Evolutionary conservation across 164 flowering plant genomes (phyloP), one percentile per base, ranked within the genome.

Genomic region (Aristolochia fimbriata): DNA sequence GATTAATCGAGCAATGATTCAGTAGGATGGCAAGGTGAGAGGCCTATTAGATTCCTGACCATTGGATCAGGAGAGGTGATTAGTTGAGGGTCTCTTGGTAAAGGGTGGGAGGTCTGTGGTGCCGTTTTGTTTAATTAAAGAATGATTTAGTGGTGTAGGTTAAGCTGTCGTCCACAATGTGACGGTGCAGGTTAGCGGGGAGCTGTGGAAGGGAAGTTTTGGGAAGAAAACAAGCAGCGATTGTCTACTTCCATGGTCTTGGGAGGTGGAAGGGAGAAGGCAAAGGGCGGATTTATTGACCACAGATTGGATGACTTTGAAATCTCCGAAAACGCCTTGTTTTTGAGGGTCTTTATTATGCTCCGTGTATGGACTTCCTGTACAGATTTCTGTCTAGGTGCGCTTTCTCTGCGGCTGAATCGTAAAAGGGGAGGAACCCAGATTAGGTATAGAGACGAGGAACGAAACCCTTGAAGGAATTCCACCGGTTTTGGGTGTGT

Each of bases 241-340:
- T 33, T 15, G 30, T 21, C 49, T 15, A 30, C 22, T 73, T 68
- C 78, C 74, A 69, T 61, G 31, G 75, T 60, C 71, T 31, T 60
- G 56, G 72, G 75, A 49, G 61, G 71, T 66, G 54, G 58, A 61
- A 73, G 65, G 66, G 66, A 63, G 69, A 63, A 74, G 62, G 46
- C 70, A 62, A 59, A 61, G 57, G 54, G 67, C 49, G 70, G 68
- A 65, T 60, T 55, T n/a, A 55, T 63, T 63, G 66, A 63, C 59
- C 60, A 47, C 53, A 45, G 66, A 54, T 72, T 70, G 56, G 54
- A 62, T 51, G 80, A 68, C 80, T 77, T 80, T 72, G 81, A 76
- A 69, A 58, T 57, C 76, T 70, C 79, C 83, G 79, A 69, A 67
- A 31, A 62, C 23, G 51, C 65, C 51, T 62, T 51, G 51, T 45